These are phyloP conservation scores for Trichomonascaceae sp. DNA, from an alignment of 1,139 yeast genomes.

Conservation along the genomic window DNA sequence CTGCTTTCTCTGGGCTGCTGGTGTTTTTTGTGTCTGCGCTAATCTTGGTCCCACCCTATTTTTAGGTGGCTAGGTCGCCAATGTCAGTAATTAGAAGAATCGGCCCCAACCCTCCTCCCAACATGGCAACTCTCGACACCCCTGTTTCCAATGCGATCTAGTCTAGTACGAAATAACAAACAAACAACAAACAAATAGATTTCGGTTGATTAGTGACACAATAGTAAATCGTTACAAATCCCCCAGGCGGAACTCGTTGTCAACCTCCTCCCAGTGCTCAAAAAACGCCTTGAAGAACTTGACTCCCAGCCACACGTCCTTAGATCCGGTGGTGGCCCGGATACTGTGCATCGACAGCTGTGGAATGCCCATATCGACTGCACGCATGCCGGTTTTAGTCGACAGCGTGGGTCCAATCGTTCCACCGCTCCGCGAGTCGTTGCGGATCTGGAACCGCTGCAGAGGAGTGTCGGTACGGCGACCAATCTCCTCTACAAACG, in stretches of 20 bases:
- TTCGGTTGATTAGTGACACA: too few species aligned
- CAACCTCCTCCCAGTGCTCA: constrained; percentile 32
- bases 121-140: too few species aligned
- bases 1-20: too few species aligned
- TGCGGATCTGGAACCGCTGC: constrained; percentile 53
- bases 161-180: too few species aligned
- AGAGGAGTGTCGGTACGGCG: constrained; percentile 43
- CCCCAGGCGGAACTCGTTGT: constrained; percentile 20
- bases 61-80: too few species aligned
- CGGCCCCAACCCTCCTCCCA: too few species aligned
- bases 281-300: constrained; percentile 57
- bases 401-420: constrained; percentile 90
- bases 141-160: too few species aligned
- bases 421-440: constrained; percentile 89
- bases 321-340: constrained; percentile 86
- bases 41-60: too few species aligned
- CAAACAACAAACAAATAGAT: too few species aligned
- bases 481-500: constrained; percentile 55
- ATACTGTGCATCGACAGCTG: constrained; percentile 92
- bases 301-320: constrained; percentile 57
- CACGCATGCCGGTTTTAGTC: constrained; percentile 75
- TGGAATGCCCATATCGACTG: constrained; percentile 85
- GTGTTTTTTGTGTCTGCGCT: too few species aligned
- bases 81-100: too few species aligned
- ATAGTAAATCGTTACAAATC: too few species aligned